Percentiles rank a stretch among this genome's conserved stretches.
Evolutionary conservation across 306 rosid species (phyloP).

Genomic region (Dalbergia oliveri): DNA sequence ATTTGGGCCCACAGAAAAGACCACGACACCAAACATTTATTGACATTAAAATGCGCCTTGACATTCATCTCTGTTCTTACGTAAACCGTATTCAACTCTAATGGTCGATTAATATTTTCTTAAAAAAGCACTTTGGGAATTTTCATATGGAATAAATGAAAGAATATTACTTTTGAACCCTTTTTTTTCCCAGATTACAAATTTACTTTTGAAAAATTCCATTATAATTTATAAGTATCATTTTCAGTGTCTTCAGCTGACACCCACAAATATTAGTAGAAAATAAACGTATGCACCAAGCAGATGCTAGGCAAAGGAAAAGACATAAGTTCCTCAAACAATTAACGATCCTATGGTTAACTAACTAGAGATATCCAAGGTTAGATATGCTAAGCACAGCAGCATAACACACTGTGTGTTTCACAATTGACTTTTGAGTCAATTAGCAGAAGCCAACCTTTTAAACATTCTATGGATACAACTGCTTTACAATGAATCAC

Average conservation of each 20-base stretch:
- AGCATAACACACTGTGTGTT: not conserved
- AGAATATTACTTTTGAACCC: not conserved
- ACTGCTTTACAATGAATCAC: constrained; percentile 33
- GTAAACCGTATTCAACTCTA: not conserved
- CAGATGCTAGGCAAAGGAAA: not conserved
- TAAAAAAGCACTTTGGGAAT: not conserved
- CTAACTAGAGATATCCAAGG: not conserved
- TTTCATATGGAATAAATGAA: not conserved
- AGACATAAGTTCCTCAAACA: not conserved
- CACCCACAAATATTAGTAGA: constrained; percentile 17
- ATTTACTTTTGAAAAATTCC: not conserved
- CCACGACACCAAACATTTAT: constrained; percentile 9
- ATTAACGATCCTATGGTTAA: not conserved
- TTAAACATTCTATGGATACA: constrained; percentile 31
- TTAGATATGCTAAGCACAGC: not conserved
- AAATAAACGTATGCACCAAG: not conserved
- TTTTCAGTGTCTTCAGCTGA: constrained; percentile 25
- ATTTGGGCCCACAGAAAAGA: constrained; percentile 5
- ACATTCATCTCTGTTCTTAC: constrained; percentile 3
- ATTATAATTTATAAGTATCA: not conserved
- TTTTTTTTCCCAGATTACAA: not conserved
- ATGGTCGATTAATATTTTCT: not conserved
- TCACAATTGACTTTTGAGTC: not conserved
- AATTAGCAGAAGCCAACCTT: constrained; percentile 7
- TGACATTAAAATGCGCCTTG: not conserved